These are phyloP conservation scores for Hypoxylon sp. DNA, from an alignment of 2,329 filamentous ascomycete species.

Conservation along the genomic window DNA sequence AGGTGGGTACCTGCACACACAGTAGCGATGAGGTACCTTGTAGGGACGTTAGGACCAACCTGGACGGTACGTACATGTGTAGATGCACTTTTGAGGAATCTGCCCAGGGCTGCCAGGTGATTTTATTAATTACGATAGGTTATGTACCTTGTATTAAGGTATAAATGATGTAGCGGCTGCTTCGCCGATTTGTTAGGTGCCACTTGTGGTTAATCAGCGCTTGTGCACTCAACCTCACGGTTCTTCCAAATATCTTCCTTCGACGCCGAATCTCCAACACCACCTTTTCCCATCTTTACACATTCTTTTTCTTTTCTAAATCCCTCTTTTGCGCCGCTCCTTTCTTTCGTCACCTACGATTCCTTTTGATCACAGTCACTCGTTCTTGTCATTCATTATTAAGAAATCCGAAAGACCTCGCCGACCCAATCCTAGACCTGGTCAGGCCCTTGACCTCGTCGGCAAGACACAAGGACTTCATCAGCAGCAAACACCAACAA, in stretches of 20 bases:
- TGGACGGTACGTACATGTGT: background rate
- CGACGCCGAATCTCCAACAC: constrained; percentile 34
- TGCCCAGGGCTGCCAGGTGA: background rate
- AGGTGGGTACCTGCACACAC: background rate
- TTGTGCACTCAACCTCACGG: constrained; percentile 19
- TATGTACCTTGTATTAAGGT: background rate
- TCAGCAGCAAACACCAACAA: constrained; percentile 29
- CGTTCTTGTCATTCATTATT: constrained; percentile 41
- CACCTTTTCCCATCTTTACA: constrained; percentile 16
- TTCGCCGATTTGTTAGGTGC: constrained; percentile 15
- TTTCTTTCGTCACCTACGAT: constrained; percentile 41
- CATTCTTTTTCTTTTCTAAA: constrained; percentile 46
- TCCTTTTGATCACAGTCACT: constrained; percentile 41
- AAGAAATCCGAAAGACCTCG: constrained; percentile 25
- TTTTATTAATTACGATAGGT: background rate
- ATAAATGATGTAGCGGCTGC: constrained; percentile 14
- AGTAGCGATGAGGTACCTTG: background rate
- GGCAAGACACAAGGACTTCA: constrained; percentile 23
- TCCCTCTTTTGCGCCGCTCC: constrained; percentile 41
- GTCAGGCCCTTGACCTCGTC: constrained; percentile 20
- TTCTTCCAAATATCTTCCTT: constrained; percentile 14
- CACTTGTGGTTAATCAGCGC: constrained; percentile 12
- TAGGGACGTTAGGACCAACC: background rate
- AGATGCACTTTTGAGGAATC: background rate
- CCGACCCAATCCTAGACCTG: constrained; percentile 33